phyloP scores from a whole-genome alignment of 2,329 filamentous ascomycete genomes.

The Podosphaera leucotricha region DNA sequence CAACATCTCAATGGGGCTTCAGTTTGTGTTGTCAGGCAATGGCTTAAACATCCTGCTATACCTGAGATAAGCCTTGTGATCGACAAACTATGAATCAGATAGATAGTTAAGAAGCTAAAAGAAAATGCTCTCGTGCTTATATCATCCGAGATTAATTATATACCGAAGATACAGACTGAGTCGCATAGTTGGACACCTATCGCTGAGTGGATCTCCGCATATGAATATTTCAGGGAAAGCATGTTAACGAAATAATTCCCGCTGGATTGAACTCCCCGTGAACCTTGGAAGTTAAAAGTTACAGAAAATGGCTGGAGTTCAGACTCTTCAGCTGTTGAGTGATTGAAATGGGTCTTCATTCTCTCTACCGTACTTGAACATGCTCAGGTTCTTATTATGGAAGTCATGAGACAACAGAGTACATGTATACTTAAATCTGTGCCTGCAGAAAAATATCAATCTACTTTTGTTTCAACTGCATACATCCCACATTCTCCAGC shows the following conservation, averaged over 20 bases:
- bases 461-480: no score
- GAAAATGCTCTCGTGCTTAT: background rate
- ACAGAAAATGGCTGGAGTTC: background rate
- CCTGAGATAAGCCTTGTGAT: background rate
- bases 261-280: background rate
- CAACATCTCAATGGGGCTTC: background rate
- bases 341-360: background rate
- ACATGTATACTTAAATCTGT: no score
- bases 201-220: background rate
- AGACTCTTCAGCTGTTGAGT: background rate
- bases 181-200: background rate
- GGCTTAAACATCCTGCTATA: background rate
- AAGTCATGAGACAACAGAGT: background rate
- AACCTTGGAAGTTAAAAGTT: background rate
- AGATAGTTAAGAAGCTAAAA: background rate
- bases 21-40: background rate
- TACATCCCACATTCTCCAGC: no score
- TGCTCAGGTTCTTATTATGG: background rate
- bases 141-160: background rate
- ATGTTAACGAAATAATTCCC: background rate
- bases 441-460: no score
- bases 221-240: background rate
- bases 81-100: background rate
- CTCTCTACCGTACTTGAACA: background rate
- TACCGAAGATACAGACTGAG: background rate